Evolutionary conservation across 257 asterid genomes (phyloP), one percentile per base, ranked within the genome.

Genomic region (Primulina huaijiensis): DNA sequence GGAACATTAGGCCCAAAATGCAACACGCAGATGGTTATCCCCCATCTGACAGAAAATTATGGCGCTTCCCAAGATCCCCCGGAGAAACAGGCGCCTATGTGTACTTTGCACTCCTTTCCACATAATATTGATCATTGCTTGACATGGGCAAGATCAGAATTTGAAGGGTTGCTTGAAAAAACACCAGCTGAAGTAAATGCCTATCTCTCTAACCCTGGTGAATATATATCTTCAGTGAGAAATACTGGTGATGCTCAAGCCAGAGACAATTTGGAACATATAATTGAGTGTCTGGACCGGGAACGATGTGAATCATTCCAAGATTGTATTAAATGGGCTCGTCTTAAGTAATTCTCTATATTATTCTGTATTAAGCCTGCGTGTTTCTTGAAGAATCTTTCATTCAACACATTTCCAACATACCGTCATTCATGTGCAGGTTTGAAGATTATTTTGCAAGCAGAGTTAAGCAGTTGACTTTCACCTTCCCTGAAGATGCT

Each of bases 41-140:
- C 98, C n/a, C 96, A 92, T 80, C 85, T 92, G 59, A 84, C 98
- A 2, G 98, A 92, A 68, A 92, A 92, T 64, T 92, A 92, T 74
- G 98, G 98, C 52, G 98, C 98, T 33, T 92, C 98, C 9, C 88
- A 95, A 64, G 98, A 89, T 69, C 98, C 98, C 46, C 96, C 96
- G 7, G 98, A 92, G 88, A 92, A 86, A 77, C 98, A 92, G 82
- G 98, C 96, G 64, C 98, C 98, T 35, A 92, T 92, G 96, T 92
- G 98, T 73, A 92, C 96, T 65, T 88, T 92, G 71, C 98, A 92
- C 75, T 89, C 98, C 30, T 92, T 92, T 77, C 98, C 98, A 0
- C 98, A 92, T 79, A 92, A 88, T 70, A 92, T 92, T 37, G 98
- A 89, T 76, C 98, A 92, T 78, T 92, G 98, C 83, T 81, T 92